These are phyloP conservation scores for Acanthamoeba sp. DNA, from an alignment of 208 protist genomes.

Conservation along the genomic window DNA sequence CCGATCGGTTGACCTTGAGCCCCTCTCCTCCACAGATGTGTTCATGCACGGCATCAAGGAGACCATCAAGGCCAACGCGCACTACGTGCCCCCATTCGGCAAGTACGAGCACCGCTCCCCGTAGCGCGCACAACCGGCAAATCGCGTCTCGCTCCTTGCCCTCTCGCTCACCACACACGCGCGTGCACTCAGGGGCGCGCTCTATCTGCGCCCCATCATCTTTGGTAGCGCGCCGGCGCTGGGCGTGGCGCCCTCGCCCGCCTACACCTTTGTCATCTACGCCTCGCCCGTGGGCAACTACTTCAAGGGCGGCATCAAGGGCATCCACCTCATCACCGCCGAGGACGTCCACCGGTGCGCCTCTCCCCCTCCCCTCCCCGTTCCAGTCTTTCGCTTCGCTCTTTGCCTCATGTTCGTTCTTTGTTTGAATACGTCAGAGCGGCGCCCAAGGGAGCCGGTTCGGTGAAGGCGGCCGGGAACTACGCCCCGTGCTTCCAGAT, in stretches of 20 bases:
- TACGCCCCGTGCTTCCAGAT: constrained; percentile 72
- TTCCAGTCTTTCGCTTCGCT: not conserved
- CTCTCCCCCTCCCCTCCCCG: not conserved
- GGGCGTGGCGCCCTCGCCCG: constrained; percentile 64
- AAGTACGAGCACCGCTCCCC: constrained; percentile 29
- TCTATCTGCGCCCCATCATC: constrained; percentile 66
- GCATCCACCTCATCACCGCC: constrained; percentile 33
- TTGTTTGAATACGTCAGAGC: not conserved
- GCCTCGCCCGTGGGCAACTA: constrained; percentile 75
- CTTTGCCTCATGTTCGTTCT: not conserved
- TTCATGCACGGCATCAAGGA: constrained; percentile 39
- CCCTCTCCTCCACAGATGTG: not conserved
- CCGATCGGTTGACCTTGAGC: not conserved
- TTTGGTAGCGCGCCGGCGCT: constrained; percentile 58
- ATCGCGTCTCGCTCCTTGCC: too few relatives aligned
- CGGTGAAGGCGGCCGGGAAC: constrained; percentile 55
- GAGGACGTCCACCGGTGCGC: constrained; percentile 56
- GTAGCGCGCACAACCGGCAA: not conserved
- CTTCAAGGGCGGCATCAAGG: constrained; percentile 63
- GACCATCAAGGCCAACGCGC: constrained; percentile 45
- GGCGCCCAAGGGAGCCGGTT: constrained; percentile 59
- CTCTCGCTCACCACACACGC: not conserved
- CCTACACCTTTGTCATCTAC: constrained; percentile 72
- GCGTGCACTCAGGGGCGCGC: constrained; percentile 19
- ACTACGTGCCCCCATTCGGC: constrained; percentile 62